Evolutionary conservation across 345 rosid species (phyloP).

Genomic region (Pseudoturritis turrita): DNA sequence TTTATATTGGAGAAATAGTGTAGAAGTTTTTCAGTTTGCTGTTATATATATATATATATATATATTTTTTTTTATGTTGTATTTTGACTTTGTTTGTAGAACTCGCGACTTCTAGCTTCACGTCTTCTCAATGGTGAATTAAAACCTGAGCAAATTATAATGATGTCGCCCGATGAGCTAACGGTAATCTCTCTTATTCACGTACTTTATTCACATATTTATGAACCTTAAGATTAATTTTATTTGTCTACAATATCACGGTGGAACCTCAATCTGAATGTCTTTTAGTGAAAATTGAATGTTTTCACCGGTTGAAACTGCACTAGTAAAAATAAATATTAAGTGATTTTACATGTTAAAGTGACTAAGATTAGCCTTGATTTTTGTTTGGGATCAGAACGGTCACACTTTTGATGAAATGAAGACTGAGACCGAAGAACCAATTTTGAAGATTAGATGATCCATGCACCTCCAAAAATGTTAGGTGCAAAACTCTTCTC

Average conservation of each 20-base stretch:
- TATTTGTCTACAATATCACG: neutral
- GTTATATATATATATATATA: neutral
- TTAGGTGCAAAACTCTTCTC: neutral
- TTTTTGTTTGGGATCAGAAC: neutral
- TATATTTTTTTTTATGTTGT: too few species aligned
- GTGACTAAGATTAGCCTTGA: neutral
- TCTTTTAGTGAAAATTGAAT: neutral
- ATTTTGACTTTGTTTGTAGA: slow-evolving; percentile 27
- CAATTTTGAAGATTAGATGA: neutral
- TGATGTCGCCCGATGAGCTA: neutral
- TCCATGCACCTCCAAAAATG: neutral
- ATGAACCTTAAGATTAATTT: neutral
- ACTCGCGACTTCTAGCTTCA: slow-evolving; percentile 41
- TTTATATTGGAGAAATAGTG: too few species aligned
- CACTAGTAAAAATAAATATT: neutral
- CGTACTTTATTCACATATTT: too few species aligned
- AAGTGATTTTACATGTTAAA: neutral
- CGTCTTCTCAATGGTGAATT: slow-evolving; percentile 64
- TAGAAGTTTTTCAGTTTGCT: neutral
- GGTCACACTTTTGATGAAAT: slow-evolving; percentile 1
- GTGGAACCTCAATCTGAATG: neutral
- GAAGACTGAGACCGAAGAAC: neutral
- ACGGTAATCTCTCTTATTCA: neutral
- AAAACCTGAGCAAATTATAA: slow-evolving; percentile 33
- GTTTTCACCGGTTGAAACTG: neutral